These are phyloP conservation scores for Fagopyrum homotropicum DNA, from an alignment of 148 eudicot species.

Conservation along the genomic window DNA sequence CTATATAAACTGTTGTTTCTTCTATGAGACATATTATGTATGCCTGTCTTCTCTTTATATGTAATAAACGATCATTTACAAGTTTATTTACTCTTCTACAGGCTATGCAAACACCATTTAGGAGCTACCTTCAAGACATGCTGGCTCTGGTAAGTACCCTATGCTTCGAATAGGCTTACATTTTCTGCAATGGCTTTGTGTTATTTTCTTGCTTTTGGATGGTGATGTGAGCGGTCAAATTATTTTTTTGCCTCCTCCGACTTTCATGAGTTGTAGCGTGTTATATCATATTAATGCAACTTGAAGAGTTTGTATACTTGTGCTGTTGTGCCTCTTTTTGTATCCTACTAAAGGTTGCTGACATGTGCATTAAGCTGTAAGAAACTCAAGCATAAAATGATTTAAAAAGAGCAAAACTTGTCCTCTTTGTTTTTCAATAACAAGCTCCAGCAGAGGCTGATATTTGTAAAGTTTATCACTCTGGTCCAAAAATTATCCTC, in stretches of 20 bases:
- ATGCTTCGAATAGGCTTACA: neutral
- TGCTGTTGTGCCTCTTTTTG: neutral
- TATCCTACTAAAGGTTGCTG: neutral
- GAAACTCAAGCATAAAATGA: neutral
- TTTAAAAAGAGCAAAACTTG: too few species aligned
- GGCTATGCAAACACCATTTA: slow-evolving; percentile 95
- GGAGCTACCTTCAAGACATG: slow-evolving; percentile 89
- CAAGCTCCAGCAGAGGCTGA: neutral
- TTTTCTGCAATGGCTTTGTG: neutral
- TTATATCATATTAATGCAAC: neutral
- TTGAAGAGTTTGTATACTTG: neutral
- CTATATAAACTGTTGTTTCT: neutral
- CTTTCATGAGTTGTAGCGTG: neutral
- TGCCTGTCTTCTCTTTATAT: neutral
- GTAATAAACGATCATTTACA: neutral
- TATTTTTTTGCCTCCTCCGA: neutral
- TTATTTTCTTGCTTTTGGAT: neutral
- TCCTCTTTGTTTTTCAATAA: neutral
- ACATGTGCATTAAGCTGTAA: neutral
- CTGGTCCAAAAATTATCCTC: neutral
- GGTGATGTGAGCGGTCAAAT: neutral
- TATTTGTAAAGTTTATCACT: neutral
- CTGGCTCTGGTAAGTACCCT: slow-evolving; percentile 61
- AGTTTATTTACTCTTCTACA: slow-evolving; percentile 21
- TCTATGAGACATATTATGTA: neutral